phyloP scores from a whole-genome alignment of 495 filamentous ascomycete genomes.

The Tuber calosporum region DNA sequence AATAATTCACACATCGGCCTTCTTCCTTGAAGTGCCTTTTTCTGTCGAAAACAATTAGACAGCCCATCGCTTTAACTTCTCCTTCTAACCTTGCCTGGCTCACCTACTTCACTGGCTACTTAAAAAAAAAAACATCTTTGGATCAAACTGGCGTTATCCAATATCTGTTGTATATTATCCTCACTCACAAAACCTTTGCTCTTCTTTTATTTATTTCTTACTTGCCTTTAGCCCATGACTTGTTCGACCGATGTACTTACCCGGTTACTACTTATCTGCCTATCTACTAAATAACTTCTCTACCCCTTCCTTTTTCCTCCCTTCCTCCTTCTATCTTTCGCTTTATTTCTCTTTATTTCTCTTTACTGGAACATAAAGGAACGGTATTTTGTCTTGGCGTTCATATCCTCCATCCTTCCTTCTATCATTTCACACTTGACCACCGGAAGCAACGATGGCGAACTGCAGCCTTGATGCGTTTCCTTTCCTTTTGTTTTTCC shows the following conservation, averaged over 20 bases:
- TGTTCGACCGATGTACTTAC: background rate
- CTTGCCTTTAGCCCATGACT: background rate
- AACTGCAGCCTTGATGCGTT: background rate
- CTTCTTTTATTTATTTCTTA: background rate
- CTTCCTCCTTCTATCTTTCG: background rate
- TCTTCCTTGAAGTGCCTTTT: slow-evolving; percentile 1
- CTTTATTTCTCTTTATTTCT: slow-evolving; percentile 1
- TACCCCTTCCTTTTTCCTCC: slow-evolving; percentile 9
- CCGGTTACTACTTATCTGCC: background rate
- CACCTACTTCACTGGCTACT: background rate
- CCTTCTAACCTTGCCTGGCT: background rate
- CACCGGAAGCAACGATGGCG: background rate
- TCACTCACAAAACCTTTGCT: background rate
- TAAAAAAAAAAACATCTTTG: background rate
- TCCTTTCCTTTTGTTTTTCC: slow-evolving; percentile 4
- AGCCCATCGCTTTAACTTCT: background rate
- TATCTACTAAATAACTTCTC: background rate
- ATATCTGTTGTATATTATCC: background rate
- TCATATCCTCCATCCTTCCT: slow-evolving; percentile 25
- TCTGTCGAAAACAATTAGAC: background rate
- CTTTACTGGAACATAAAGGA: background rate
- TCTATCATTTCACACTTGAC: slow-evolving; percentile 10
- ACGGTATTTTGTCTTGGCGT: background rate
- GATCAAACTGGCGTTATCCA: background rate
- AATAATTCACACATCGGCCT: slow-evolving; percentile 9